Base-by-base conservation (phyloP, 169 alveolate species). In the Cryptosporidium meleagridis region DNA sequence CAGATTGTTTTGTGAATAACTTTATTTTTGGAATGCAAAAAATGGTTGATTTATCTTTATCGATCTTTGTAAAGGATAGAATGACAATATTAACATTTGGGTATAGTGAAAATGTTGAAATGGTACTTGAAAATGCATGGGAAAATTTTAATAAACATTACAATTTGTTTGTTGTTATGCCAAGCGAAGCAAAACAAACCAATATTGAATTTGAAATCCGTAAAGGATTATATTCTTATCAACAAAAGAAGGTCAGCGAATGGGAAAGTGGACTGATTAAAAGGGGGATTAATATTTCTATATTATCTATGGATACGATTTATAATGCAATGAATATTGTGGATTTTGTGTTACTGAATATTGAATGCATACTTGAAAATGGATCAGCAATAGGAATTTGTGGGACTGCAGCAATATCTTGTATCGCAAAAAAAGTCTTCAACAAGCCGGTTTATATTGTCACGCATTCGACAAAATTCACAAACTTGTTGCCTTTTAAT, bases 281-380 rank as follows among this genome's bases (percentile, higher is more conserved):
- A 1, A 62, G 18, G 8, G 89, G 75, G 2, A 26, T 80, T 62
- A 62, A 12, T 44, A 73, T 80, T 62, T 37, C 72, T 31, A 16
- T 45, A 16, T 3, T 80, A 61, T n/a, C 89, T 9, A 59, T 80
- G 18, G 89, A 80, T 29, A 59, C 89, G 18, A 59, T 80, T 29
- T 80, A 80, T 37, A 80, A 80, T 80, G 89, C 75, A 41, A 80
- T 80, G 75, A 80, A 59, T 62, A 31, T 59, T 8, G 89, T 80
- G 21, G 89, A 80, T 9, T 80, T 80, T 45, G 89, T 80, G 7
- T 62, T 80, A 62, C 18, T 80, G 39, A 44, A 31, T 26, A 14
- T 39, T 2, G 89, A 61, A 16, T 80, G 89, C 31, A 29, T 80
- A 45, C 51, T 80, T 16, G 75, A 80, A 65, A 80, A 45, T 45